A percentile compares a stretch with the other conserved stretches of the same genome.
Conservation (phyloP, 2,329 filamentous ascomycete genomes). For the Alternaria atra region DNA sequence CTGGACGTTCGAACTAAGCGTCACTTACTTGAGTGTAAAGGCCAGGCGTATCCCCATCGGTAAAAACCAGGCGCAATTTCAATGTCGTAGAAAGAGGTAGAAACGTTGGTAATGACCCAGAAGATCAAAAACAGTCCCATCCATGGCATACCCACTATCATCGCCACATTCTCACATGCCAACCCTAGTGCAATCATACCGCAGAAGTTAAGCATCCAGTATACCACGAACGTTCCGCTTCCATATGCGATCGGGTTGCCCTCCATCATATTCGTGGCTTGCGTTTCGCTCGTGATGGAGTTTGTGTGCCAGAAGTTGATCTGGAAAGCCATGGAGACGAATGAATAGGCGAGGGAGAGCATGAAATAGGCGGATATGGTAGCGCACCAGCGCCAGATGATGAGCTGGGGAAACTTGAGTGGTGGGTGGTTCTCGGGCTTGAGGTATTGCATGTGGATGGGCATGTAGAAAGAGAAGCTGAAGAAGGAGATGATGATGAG, state of each 20-base stretch:
- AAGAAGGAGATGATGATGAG: constrained; percentile 74
- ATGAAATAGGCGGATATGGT: constrained; percentile 68
- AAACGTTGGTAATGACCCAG: constrained; percentile 73
- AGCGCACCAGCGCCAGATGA: constrained; percentile 66
- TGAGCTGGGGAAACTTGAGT: constrained; percentile 65
- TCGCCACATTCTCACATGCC: constrained; percentile 71
- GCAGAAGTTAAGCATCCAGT: constrained; percentile 70
- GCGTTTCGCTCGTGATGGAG: constrained; percentile 55
- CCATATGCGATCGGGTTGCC: constrained; percentile 65
- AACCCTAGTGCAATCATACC: constrained; percentile 71
- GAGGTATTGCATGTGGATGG: constrained; percentile 69
- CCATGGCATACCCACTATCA: constrained; percentile 70
- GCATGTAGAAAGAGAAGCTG: constrained; percentile 71
- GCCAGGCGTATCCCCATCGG: constrained; percentile 70
- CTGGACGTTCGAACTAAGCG: neutral
- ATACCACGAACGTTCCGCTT: constrained; percentile 67
- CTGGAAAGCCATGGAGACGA: constrained; percentile 70
- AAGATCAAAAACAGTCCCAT: constrained; percentile 71
- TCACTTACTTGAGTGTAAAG: constrained; percentile 64
- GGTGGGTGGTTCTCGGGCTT: constrained; percentile 64
- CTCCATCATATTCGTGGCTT: constrained; percentile 47
- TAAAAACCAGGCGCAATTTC: constrained; percentile 68
- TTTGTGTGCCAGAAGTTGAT: constrained; percentile 64
- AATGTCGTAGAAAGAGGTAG: constrained; percentile 67
- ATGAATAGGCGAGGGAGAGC: constrained; percentile 69